phyloP scores from a whole-genome alignment of 805 yeast genomes.

The Suhomyces faveliae region DNA sequence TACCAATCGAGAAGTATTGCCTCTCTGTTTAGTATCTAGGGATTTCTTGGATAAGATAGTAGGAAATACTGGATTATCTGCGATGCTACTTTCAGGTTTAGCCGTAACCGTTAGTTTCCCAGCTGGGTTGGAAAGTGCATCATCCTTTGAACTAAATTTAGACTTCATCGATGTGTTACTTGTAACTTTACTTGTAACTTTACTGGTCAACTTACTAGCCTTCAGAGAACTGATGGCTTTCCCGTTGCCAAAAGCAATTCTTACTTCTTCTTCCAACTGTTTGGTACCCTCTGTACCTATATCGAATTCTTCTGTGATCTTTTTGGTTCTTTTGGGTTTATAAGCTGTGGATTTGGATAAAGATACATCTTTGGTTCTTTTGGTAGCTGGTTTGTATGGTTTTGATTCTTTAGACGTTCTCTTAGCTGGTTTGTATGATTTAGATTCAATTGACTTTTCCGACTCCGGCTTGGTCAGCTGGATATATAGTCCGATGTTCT shows the following conservation, averaged over 20 bases:
- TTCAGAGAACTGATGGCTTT: neutral
- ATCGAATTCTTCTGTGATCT: conserved; percentile 7
- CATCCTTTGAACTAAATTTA: neutral
- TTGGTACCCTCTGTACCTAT: conserved; percentile 8
- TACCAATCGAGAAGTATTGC: neutral
- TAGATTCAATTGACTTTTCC: neutral
- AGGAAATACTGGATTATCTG: neutral
- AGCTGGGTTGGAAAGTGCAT: neutral
- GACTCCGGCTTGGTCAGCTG: conserved; percentile 8
- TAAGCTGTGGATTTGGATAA: neutral
- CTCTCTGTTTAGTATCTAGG: neutral
- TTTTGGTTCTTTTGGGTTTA: neutral
- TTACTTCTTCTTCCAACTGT: conserved; percentile 4
- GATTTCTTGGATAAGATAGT: neutral
- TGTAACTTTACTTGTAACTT: neutral
- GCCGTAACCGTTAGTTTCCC: conserved; percentile 10
- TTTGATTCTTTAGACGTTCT: too few species aligned
- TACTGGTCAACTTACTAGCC: neutral
- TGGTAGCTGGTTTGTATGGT: neutral
- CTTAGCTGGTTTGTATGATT: neutral
- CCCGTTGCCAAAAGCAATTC: neutral
- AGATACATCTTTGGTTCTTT: neutral
- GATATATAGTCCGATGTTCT: conserved; percentile 15
- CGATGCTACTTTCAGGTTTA: neutral
- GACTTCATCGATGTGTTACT: neutral